Evolutionary conservation across 2,329 filamentous ascomycete genomes (phyloP).

Genomic region (Cercospora canescens): DNA sequence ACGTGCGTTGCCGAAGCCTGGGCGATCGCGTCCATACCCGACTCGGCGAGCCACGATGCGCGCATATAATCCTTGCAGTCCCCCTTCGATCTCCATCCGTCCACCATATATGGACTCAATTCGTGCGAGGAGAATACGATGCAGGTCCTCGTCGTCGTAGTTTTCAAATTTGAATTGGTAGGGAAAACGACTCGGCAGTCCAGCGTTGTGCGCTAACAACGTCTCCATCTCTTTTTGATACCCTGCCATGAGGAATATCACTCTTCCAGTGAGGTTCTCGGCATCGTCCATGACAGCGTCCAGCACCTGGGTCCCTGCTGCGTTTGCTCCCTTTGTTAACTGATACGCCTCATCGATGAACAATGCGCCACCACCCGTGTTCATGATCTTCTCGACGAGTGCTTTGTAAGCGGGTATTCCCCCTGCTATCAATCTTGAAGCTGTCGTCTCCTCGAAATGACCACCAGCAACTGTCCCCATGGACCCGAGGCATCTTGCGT

Average conservation of each 20-base stretch:
- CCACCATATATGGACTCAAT: slow-evolving; percentile 57
- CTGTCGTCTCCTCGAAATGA: slow-evolving; percentile 66
- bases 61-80: slow-evolving; percentile 47
- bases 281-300: slow-evolving; percentile 72
- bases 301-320: slow-evolving; percentile 62
- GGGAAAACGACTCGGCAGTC: slow-evolving; percentile 69
- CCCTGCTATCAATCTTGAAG: slow-evolving; percentile 63
- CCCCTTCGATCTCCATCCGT: slow-evolving; percentile 61
- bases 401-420: slow-evolving; percentile 61
- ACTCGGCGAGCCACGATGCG: slow-evolving; percentile 64
- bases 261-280: slow-evolving; percentile 68
- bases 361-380: slow-evolving; percentile 64
- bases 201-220: slow-evolving; percentile 74
- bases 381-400: slow-evolving; percentile 57
- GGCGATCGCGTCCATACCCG: slow-evolving; percentile 60
- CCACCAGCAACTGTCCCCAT: slow-evolving; percentile 63
- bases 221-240: slow-evolving; percentile 47
- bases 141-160: slow-evolving; percentile 65
- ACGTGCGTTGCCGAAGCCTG: slow-evolving; percentile 74
- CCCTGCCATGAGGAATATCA: slow-evolving; percentile 72
- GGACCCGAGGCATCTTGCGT: slow-evolving; percentile 64
- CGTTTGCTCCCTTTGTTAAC: slow-evolving; percentile 59
- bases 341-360: slow-evolving; percentile 84
- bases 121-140: slow-evolving; percentile 58
- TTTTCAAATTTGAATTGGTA: slow-evolving; percentile 66